Base-by-base conservation (phyloP, 768 basidiomycete species). In the Collybia sordida region DNA sequence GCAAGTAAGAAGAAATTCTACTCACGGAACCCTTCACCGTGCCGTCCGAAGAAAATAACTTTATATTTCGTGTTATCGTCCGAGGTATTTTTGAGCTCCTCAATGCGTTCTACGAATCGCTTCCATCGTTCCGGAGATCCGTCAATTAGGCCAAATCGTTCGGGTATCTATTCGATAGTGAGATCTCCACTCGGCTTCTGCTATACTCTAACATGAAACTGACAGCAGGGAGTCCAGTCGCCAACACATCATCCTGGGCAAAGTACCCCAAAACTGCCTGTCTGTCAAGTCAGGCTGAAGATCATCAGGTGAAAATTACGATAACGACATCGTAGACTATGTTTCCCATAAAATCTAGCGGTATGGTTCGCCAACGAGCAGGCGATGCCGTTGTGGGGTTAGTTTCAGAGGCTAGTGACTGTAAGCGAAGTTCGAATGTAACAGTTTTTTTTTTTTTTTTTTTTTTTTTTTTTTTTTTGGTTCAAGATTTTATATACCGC, bases 11-110 rank as follows among this genome's bases (percentile, higher is more conserved):
- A 44, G 37, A 18, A 9, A 19, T 15, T 11, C 27, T 43, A 69
- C 85, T 56, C 63, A 88, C 88, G 88, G 57, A 75, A 80, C 47
- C 87, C 89, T 64, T 90, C 71, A 1, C 89, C 89, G 53, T 92
- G 89, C 55, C 89, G 72, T 2, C 78, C 79, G 1, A 90, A 64
- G 50, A 85, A 79, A 47, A 90, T 69, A 11, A 87, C 69, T 57
- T 90, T 91, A 68, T 83, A 85, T 9, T 65, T 65, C 19, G 70
- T 71, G 1, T 65, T 68, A 0, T 58, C 44, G 1, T 64, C 62
- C 1, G 79, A 73, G 2, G 56, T 53, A 1, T 58, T 52, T 50
- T 86, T 85, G 49, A 90, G 61, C n/a, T 64, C 50, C 4, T 62
- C 49, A n/a, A 90, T 64, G 7, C 68, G 56, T 0, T 54, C 43